These are phyloP conservation scores for Fragilaria radians DNA, from an alignment of 108 stramenopile species.

Conservation along the genomic window DNA sequence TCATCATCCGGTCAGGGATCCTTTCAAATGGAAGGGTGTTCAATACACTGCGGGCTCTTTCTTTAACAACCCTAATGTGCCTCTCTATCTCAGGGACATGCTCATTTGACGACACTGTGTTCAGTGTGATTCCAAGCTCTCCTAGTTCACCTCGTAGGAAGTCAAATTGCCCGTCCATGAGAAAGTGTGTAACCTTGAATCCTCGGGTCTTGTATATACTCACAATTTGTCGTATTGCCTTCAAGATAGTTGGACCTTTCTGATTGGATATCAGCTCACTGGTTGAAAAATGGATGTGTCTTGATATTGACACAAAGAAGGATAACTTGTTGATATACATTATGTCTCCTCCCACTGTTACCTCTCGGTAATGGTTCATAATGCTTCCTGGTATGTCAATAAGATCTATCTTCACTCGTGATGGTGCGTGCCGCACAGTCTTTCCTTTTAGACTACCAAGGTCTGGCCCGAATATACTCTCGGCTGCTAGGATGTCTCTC, in stretches of 20 bases:
- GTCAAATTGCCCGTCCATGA: constrained; percentile 31
- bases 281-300: constrained; percentile 22
- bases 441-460: constrained; percentile 12
- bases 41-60: constrained; percentile 16
- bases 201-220: constrained; percentile 21
- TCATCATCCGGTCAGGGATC: constrained; percentile 16
- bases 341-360: constrained; percentile 25
- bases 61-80: no score
- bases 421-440: background rate
- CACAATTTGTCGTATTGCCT: constrained; percentile 1
- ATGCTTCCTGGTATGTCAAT: background rate
- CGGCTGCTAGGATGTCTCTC: constrained; percentile 16
- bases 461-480: constrained; percentile 24
- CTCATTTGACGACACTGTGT: constrained; percentile 16
- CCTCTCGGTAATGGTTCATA: constrained; percentile 9
- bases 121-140: constrained; percentile 8
- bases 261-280: constrained; percentile 1
- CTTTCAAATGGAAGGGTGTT: constrained; percentile 24
- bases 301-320: constrained; percentile 25
- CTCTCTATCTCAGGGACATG: no score
- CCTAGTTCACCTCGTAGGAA: constrained; percentile 10
- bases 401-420: background rate
- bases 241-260: background rate
- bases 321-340: constrained; percentile 24
- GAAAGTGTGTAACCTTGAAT: constrained; percentile 11